Evolutionary conservation across 345 rosid species (phyloP).

Genomic region (Erucastrum elatum): DNA sequence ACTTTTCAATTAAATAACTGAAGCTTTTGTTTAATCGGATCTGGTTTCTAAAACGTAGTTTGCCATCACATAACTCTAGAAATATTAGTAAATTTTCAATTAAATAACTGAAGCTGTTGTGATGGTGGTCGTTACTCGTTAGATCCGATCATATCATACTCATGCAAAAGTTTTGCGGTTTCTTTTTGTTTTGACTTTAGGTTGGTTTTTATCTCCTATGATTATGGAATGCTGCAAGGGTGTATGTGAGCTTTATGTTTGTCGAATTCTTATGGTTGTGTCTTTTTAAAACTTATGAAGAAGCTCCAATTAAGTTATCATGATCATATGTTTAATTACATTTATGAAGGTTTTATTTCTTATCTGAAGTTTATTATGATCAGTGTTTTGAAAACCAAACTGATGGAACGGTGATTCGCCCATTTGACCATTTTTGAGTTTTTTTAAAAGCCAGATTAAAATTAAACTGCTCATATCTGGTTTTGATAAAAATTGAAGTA

Average conservation of each 20-base stretch:
- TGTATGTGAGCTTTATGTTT: constrained; percentile 3
- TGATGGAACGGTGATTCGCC: neutral
- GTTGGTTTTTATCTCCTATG: constrained; percentile 5
- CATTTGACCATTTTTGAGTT: neutral
- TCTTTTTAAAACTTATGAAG: neutral
- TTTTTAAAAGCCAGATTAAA: neutral
- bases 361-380: neutral
- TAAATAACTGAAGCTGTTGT: neutral
- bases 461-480: no score
- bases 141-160: neutral
- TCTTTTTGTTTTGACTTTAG: constrained; percentile 3
- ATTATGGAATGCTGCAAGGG: neutral
- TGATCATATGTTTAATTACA: neutral
- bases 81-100: no score
- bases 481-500: no score
- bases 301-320: neutral
- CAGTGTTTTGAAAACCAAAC: neutral
- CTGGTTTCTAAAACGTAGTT: no score
- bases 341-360: neutral
- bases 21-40: no score
- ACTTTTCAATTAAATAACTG: no score
- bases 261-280: neutral
- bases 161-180: constrained; percentile 22
- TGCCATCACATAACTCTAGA: no score
- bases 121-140: constrained; percentile 7